Evolutionary conservation across 345 rosid genomes (phyloP), one percentile per base, ranked within the genome.

Genomic region (Odontarrhena argentea): DNA sequence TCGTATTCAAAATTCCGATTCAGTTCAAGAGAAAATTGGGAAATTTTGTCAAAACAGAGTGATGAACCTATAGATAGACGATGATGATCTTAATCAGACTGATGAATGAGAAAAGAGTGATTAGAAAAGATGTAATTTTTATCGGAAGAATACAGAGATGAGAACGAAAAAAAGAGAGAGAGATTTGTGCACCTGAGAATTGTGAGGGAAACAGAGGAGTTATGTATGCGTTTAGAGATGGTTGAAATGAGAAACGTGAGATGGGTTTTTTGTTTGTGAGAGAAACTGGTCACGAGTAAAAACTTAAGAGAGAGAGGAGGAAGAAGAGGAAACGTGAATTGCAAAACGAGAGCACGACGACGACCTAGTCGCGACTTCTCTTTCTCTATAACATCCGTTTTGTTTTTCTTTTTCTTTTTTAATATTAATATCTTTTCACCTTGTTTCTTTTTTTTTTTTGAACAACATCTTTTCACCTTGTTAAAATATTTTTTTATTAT

Each of bases 251-350:
- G 59, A 63, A 60, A 70, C 54, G 70, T 12, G 40, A 18, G 8
- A 52, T 30, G 67, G 22, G 22, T 18, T 18, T 18, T 0, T 18
- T 18, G 22, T 50, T 49, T 60, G 15, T 14, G 62, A 52, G 74
- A 62, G 68, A 70, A 52, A 60, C 54, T 1, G 61, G 61, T 61
- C 61, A 69, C 15, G 57, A 63, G 7, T 3, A 64, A 57, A 58
- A 72, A 73, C 71, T 49, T 52, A 41, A 62, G 26, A 53, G 28
- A 32, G 30, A 61, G 30, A 71, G 1, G 71, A 35, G 43, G 63
- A 51, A 41, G 74, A 59, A 52, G 62, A 55, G 30, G 60, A 74
- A 74, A 74, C 74, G 78, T 74, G 78, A 68, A 48, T 42, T 74
- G 60, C 48, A 68, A 74, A 68, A 55, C 35, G 60, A 67, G 56